phyloP scores from a whole-genome alignment of 73 alveolate genomes.

The Paramecium primaurelia region DNA sequence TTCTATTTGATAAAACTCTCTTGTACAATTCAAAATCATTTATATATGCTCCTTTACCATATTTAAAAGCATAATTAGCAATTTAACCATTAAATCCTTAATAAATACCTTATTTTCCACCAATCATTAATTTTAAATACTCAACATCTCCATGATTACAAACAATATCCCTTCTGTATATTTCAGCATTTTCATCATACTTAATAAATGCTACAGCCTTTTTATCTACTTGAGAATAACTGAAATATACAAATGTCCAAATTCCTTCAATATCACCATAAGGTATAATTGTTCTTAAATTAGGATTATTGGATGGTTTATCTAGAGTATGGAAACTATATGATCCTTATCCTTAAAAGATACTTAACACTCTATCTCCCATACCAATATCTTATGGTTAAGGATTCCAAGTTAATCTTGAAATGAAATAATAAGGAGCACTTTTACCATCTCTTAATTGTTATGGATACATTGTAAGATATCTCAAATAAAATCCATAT shows the following conservation, averaged over 20 bases:
- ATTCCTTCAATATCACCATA: slow-evolving; percentile 36
- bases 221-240: not conserved
- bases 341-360: not conserved
- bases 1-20: not conserved
- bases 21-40: not conserved
- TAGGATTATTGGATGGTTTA: not conserved
- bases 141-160: not conserved
- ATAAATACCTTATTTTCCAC: not conserved
- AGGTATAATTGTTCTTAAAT: not conserved
- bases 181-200: not conserved
- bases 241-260: slow-evolving; percentile 44
- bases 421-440: not conserved
- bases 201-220: not conserved
- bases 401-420: not conserved
- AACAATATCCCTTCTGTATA: not conserved
- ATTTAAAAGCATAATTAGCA: slow-evolving; percentile 24
- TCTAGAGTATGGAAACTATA: not conserved
- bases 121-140: not conserved
- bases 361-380: slow-evolving; percentile 36
- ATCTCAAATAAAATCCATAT: slow-evolving; percentile 39
- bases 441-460: not conserved
- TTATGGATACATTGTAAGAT: not conserved
- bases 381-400: not conserved
- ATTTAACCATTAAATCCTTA: slow-evolving; percentile 36
- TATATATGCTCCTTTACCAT: not conserved